Evolutionary conservation across 2,329 filamentous ascomycete genomes (phyloP).

Genomic region (Trichoderma cornu-damae): DNA sequence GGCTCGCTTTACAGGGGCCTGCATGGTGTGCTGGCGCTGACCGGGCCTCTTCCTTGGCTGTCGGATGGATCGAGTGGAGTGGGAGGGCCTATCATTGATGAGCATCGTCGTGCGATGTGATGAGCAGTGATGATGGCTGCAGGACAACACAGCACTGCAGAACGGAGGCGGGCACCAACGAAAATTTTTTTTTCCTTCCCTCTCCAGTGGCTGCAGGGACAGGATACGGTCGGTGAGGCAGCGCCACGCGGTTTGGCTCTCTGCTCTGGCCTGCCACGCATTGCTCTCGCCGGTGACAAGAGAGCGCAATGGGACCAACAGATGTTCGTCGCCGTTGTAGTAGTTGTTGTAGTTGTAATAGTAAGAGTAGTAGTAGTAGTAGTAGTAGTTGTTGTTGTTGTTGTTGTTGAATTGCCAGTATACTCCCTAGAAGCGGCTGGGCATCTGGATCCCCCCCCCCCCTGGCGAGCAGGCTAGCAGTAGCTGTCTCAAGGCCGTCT

Average conservation of each 20-base stretch:
- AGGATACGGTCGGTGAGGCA: constrained; percentile 1
- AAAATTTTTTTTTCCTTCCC: constrained; percentile 19
- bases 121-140: constrained; percentile 41
- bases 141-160: constrained; percentile 43
- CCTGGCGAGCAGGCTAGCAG: not conserved
- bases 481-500: not conserved
- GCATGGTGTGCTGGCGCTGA: constrained; percentile 28
- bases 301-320: not conserved
- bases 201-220: constrained; percentile 1
- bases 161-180: constrained; percentile 9
- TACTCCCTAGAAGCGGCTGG: too few relatives aligned
- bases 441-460: too few relatives aligned
- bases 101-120: constrained; percentile 29
- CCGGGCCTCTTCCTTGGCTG: constrained; percentile 38
- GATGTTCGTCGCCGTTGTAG: not conserved
- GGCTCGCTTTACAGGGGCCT: constrained; percentile 35
- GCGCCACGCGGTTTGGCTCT: not conserved
- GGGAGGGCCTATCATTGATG: constrained; percentile 42
- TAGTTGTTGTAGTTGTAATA: too few relatives aligned
- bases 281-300: not conserved
- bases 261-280: not conserved
- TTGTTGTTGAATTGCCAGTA: too few relatives aligned
- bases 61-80: constrained; percentile 28
- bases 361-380: too few relatives aligned
- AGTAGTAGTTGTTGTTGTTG: too few relatives aligned